Conservation (phyloP, 2,329 filamentous ascomycete species). For the Xenosphaeropsis pyriputrescens region DNA sequence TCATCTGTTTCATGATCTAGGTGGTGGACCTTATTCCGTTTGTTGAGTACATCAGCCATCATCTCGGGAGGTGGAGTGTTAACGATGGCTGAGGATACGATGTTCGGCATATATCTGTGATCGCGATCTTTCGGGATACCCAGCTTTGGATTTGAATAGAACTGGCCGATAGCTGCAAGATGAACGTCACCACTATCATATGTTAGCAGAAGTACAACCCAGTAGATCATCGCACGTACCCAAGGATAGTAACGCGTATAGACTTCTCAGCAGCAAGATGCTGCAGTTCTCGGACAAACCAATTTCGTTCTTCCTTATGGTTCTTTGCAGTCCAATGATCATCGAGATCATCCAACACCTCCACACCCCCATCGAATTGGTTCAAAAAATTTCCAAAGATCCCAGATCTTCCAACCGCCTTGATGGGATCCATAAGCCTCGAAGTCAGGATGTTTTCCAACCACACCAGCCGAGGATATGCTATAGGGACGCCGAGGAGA, state of each 20-base stretch:
- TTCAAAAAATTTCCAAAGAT: conserved; percentile 71
- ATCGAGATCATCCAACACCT: conserved; percentile 82
- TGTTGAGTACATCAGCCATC: conserved; percentile 84
- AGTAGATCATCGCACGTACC: conserved; percentile 23
- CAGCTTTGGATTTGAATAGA: conserved; percentile 82
- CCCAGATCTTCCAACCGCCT: conserved; percentile 71
- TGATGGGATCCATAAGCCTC: conserved; percentile 73
- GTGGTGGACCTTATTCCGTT: conserved; percentile 70
- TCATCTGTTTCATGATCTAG: conserved; percentile 73
- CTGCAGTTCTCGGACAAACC: conserved; percentile 81
- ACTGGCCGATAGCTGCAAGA: conserved; percentile 81
- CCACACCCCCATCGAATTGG: conserved; percentile 80
- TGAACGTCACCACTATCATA: conserved; percentile 71
- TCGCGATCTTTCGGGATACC: conserved; percentile 75
- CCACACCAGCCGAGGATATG: conserved; percentile 66
- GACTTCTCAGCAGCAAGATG: conserved; percentile 88
- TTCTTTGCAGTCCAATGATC: conserved; percentile 97
- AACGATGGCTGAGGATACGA: conserved; percentile 87
- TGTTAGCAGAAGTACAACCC: conserved; percentile 7
- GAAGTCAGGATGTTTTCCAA: conserved; percentile 68
- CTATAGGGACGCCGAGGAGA: conserved; percentile 69
- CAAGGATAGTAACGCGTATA: conserved; percentile 78
- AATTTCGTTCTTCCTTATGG: conserved; percentile 80
- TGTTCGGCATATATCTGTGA: conserved; percentile 91
- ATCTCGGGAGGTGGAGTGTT: conserved; percentile 81